Conservation (phyloP, 2,329 filamentous ascomycete genomes). For the Rutstroemia sydowiana region DNA sequence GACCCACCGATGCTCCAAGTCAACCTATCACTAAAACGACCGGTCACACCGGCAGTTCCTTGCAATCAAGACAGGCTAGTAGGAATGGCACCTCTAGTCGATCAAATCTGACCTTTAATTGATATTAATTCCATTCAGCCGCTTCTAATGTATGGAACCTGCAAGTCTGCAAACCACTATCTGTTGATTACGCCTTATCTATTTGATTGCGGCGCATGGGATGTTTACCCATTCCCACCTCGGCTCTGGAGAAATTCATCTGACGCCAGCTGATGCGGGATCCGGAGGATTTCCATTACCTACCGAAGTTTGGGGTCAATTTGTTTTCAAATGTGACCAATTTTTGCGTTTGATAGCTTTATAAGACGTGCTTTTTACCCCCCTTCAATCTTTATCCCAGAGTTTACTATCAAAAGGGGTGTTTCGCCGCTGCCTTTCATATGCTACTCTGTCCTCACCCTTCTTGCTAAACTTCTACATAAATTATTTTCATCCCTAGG, state of each 20-base stretch:
- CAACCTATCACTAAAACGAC: neutral
- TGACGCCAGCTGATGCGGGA: constrained; percentile 22
- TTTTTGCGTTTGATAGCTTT: neutral
- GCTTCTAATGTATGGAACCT: constrained; percentile 13
- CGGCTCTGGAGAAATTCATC: constrained; percentile 23
- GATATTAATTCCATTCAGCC: constrained; percentile 21
- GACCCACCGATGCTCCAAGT: neutral
- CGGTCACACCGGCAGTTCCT: constrained; percentile 3
- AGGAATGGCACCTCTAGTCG: constrained; percentile 7
- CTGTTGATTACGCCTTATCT: constrained; percentile 11
- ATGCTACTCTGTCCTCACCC: neutral
- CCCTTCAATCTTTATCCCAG: neutral
- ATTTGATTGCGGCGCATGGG: constrained; percentile 16
- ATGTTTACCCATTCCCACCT: constrained; percentile 24
- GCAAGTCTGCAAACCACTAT: constrained; percentile 13
- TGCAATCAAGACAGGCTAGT: constrained; percentile 8
- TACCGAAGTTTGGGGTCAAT: neutral
- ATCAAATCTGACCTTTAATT: constrained; percentile 11
- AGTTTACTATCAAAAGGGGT: neutral
- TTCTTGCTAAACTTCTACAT: neutral
- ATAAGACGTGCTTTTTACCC: constrained; percentile 2
- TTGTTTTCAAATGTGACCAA: neutral
- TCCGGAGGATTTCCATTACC: neutral
- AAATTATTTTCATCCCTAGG: neutral
- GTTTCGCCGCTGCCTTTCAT: neutral